Conservation (phyloP, 306 rosid genomes). For the Purshia tridentata region DNA sequence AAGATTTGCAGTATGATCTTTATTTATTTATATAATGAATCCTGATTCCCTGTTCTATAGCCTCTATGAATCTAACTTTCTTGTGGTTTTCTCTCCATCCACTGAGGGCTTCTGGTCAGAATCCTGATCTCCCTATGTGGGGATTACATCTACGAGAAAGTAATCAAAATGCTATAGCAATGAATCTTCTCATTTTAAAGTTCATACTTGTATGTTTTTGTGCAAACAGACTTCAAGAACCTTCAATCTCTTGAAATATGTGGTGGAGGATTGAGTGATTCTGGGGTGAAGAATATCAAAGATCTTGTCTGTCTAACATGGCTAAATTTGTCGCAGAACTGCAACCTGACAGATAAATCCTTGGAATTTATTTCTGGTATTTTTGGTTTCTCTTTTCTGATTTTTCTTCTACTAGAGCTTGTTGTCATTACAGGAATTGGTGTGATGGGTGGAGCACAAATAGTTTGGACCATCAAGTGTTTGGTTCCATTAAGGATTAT, state of each 20-base stretch:
- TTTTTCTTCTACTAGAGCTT: constrained; percentile 9
- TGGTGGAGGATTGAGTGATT: constrained; percentile 70
- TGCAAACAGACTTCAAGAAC: constrained; percentile 58
- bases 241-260: constrained; percentile 78
- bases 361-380: constrained; percentile 71
- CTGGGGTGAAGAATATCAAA: constrained; percentile 65
- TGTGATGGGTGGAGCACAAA: too few relatives aligned
- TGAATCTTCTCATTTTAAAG: not conserved
- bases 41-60: not conserved
- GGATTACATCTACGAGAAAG: not conserved
- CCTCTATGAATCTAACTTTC: too few relatives aligned
- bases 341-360: constrained; percentile 61
- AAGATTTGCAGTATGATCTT: not conserved
- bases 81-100: not conserved
- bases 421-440: constrained; percentile 1
- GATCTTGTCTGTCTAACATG: constrained; percentile 49
- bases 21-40: not conserved
- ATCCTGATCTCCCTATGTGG: not conserved
- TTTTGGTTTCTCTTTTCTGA: not conserved
- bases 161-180: not conserved
- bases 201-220: constrained; percentile 1
- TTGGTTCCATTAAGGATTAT: too few relatives aligned
- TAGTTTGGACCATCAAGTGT: too few relatives aligned
- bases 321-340: constrained; percentile 67
- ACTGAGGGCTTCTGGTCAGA: not conserved